These are phyloP conservation scores for Candida maltosa DNA, from an alignment of 805 yeast species.

Conservation along the genomic window DNA sequence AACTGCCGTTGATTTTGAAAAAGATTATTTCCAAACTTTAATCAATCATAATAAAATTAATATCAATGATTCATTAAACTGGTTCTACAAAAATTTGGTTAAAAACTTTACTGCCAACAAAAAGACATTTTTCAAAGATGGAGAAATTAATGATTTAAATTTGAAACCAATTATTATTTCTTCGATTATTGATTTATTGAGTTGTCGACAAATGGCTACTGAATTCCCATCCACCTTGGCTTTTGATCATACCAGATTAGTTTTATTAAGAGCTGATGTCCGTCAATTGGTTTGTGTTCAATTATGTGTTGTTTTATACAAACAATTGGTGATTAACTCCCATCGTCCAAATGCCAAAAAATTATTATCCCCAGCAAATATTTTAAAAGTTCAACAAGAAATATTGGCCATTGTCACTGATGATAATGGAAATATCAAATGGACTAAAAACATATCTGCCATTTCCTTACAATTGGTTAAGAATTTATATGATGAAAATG, in stretches of 20 bases:
- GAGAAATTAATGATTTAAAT: conserved; percentile 6
- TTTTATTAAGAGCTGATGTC: conserved; percentile 77
- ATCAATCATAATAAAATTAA: conserved; percentile 55
- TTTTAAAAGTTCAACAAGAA: conserved; percentile 59
- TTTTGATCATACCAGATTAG: conserved; percentile 79
- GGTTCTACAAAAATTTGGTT: conserved; percentile 51
- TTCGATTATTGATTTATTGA: conserved; percentile 60
- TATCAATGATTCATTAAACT: conserved; percentile 56
- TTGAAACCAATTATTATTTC: conserved; percentile 42
- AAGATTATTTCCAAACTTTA: conserved; percentile 67
- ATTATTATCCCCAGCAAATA: conserved; percentile 31
- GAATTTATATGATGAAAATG: conserved; percentile 20
- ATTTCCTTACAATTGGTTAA: conserved; percentile 67
- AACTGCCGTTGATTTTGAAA: conserved; percentile 85
- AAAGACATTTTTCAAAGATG: background rate
- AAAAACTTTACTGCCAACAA: conserved; percentile 12
- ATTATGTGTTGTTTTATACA: conserved; percentile 68
- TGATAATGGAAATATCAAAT: conserved; percentile 81
- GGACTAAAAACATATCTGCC: conserved; percentile 79
- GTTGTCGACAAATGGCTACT: conserved; percentile 76
- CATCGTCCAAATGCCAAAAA: conserved; percentile 9
- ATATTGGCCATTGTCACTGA: conserved; percentile 78
- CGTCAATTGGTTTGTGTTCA: conserved; percentile 80
- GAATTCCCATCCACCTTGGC: conserved; percentile 82
- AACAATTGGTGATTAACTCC: conserved; percentile 50